Base-by-base conservation (phyloP, 1,284 basidiomycete genomes). In the Bondarzewia mesenterica region DNA sequence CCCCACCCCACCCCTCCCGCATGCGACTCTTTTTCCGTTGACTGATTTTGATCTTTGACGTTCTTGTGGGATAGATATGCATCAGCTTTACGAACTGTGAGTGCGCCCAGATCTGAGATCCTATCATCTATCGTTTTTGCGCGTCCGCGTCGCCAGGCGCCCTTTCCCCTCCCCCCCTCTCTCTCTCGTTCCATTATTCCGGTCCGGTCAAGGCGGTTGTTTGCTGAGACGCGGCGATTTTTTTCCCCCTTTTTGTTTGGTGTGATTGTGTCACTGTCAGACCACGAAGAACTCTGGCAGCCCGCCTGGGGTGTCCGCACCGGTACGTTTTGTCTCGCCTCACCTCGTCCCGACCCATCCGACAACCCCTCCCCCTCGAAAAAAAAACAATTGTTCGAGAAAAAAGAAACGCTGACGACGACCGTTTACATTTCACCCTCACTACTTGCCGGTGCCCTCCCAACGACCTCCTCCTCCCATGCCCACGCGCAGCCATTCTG, bases 231-330 rank as follows among this genome's bases (percentile, higher is more conserved):
- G n/a, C n/a, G n/a, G n/a, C n/a, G n/a, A n/a, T n/a, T n/a, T n/a
- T n/a, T n/a, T n/a, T n/a, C n/a, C n/a, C n/a, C n/a, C n/a, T n/a
- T n/a, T n/a, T n/a, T n/a, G n/a, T 35, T n/a, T 35, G 32, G n/a
- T 41, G 15, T 5, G 14, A 18, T 3, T 41, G 4, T 8, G 18
- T 46, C 35, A 50, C 44, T 48, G 6, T 41, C 59, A 88, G 85
- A 89, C 70, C 87, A 90, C 54, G 87, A 90, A 67, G 89, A 93
- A 58, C 71, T 88, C 39, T 98, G 94, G 94, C 93, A 96, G 66
- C 94, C 94, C 26, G 93, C 94, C 12, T 98, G 94, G 94, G 94
- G 94, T 49, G 89, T 98, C 22, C 79, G 94, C 51, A 97, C 94
- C 50, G 91, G 91, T 82, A 53, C 44, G 66, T 70, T 7, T 15